Percentiles rank a stretch among this genome's conserved stretches.
Conservation (phyloP, 2,329 filamentous ascomycete genomes). For the Biscogniauxia mediterranea region DNA sequence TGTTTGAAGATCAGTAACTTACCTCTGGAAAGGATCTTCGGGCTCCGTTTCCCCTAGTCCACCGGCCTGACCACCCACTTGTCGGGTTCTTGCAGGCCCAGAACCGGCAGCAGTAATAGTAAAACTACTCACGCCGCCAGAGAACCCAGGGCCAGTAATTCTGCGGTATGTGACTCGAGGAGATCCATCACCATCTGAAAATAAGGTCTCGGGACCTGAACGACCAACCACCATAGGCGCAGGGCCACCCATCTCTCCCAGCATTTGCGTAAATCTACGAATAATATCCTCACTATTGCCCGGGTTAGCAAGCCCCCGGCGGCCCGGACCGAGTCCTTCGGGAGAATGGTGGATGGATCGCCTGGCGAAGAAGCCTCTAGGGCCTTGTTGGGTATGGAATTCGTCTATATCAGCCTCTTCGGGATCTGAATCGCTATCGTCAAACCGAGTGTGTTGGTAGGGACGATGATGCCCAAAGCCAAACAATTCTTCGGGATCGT, state of each 20-base stretch:
- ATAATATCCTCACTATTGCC: slow-evolving; percentile 33
- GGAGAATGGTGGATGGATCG: slow-evolving; percentile 34
- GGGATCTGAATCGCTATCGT: slow-evolving; percentile 51
- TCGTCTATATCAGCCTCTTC: slow-evolving; percentile 60
- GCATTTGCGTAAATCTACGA: slow-evolving; percentile 39
- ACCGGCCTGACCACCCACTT: slow-evolving; percentile 4
- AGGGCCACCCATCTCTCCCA: slow-evolving; percentile 29
- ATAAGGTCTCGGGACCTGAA: slow-evolving; percentile 27
- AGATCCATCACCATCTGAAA: slow-evolving; percentile 15
- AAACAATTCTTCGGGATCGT: slow-evolving; percentile 29
- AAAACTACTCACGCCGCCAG: slow-evolving; percentile 45
- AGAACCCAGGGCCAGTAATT: slow-evolving; percentile 37
- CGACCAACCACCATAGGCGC: slow-evolving; percentile 17
- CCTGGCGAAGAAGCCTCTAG: slow-evolving; percentile 41
- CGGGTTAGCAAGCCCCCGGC: slow-evolving; percentile 16
- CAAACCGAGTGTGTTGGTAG: slow-evolving; percentile 19
- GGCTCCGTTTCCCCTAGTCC: slow-evolving; percentile 16
- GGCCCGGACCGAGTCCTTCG: slow-evolving; percentile 14
- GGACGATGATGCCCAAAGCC: slow-evolving; percentile 19
- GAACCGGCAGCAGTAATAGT: slow-evolving; percentile 48
- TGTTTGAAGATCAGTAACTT: slow-evolving; percentile 26
- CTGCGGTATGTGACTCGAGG: slow-evolving; percentile 29
- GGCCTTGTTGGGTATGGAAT: slow-evolving; percentile 36
- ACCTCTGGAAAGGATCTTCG: slow-evolving; percentile 50
- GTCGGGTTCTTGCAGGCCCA: slow-evolving; percentile 22